Evolutionary conservation across 352 stramenopile genomes (phyloP).

Genomic region (Globisporangium canariense): DNA sequence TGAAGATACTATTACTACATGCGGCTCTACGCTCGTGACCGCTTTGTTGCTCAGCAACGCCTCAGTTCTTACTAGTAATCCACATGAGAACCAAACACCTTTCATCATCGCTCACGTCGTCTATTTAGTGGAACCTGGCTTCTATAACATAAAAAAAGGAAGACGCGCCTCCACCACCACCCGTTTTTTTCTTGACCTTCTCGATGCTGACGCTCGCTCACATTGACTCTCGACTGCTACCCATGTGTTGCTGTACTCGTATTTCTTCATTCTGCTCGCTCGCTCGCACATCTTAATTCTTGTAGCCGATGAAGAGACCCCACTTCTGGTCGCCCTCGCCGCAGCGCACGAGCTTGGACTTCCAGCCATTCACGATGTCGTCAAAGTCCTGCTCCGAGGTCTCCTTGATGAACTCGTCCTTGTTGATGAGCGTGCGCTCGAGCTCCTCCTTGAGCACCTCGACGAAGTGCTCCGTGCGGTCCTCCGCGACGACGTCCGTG

Average conservation of each 20-base stretch:
- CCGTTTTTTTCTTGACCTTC: background rate
- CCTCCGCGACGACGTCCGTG: conserved; percentile 46
- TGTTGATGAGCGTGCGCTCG: conserved; percentile 45
- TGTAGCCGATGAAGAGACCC: conserved; percentile 68
- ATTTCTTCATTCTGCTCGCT: background rate
- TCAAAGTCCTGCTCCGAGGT: conserved; percentile 65
- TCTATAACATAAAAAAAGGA: conserved; percentile 12
- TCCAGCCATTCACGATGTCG: conserved; percentile 67
- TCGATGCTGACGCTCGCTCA: background rate
- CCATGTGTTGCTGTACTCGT: background rate
- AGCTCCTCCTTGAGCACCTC: conserved; percentile 63
- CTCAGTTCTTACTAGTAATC: background rate
- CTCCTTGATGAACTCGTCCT: conserved; percentile 65
- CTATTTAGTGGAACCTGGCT: background rate
- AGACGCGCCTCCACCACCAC: background rate
- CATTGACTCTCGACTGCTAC: conserved; percentile 6
- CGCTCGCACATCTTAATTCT: conserved; percentile 25
- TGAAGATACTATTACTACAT: background rate
- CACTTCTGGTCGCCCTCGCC: conserved; percentile 72
- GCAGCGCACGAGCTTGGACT: conserved; percentile 64
- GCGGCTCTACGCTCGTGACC: too few species aligned
- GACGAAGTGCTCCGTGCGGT: conserved; percentile 69
- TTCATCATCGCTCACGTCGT: background rate
- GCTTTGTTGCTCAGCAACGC: too few species aligned
- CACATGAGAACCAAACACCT: background rate